phyloP scores from a whole-genome alignment of 345 rosid species.

The Eucalyptus coolabah region DNA sequence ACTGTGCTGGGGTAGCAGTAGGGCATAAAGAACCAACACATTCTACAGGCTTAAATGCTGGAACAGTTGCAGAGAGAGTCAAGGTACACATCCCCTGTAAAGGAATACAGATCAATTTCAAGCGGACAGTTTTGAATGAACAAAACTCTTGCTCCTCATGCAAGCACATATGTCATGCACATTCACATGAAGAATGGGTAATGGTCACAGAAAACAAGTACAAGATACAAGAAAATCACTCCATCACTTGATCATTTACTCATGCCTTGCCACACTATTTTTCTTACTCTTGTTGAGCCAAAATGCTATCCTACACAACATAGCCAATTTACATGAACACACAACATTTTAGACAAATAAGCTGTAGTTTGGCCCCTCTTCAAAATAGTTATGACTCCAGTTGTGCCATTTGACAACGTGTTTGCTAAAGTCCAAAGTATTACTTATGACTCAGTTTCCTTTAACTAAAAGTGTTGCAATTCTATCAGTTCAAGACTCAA shows the following conservation, averaged over 20 bases:
- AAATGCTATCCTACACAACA: not conserved
- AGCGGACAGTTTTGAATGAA: not conserved
- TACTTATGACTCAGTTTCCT: not conserved
- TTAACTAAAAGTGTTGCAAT: not conserved
- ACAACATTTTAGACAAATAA: not conserved
- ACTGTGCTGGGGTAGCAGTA: slow-evolving; percentile 54
- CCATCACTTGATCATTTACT: not conserved
- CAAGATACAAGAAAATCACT: not conserved
- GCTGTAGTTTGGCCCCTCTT: not conserved
- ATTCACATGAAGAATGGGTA: not conserved
- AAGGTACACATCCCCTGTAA: slow-evolving; percentile 72
- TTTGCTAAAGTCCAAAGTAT: not conserved
- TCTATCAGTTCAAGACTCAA: not conserved
- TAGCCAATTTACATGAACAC: not conserved
- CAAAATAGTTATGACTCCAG: not conserved
- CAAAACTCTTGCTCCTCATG: not conserved
- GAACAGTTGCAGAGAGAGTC: slow-evolving; percentile 81
- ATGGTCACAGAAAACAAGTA: not conserved
- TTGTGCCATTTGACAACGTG: not conserved
- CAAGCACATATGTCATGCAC: not conserved
- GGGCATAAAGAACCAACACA: slow-evolving; percentile 59
- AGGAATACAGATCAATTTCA: not conserved
- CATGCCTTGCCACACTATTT: not conserved
- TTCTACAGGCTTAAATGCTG: slow-evolving; percentile 53
- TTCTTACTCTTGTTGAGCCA: not conserved